phyloP scores from a whole-genome alignment of 495 filamentous ascomycete genomes.

The Niebla homalea region DNA sequence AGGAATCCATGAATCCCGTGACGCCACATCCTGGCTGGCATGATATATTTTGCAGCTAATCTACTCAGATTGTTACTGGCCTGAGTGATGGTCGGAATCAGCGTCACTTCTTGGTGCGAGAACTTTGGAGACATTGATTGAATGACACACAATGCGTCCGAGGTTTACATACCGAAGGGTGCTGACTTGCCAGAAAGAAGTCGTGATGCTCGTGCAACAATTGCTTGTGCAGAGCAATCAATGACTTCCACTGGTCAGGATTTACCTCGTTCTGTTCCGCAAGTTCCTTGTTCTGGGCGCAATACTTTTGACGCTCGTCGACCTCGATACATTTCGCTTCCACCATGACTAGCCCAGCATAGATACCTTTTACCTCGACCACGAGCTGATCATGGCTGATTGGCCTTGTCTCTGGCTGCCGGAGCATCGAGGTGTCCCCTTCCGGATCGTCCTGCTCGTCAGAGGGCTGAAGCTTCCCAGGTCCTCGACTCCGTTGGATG shows the following conservation, averaged over 20 bases:
- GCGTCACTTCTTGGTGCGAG: too few relatives aligned
- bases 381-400: conserved; percentile 64
- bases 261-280: conserved; percentile 17
- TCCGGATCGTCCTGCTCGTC: conserved; percentile 1
- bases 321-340: conserved; percentile 37
- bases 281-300: conserved; percentile 21
- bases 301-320: conserved; percentile 20
- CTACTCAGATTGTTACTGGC: conserved; percentile 25
- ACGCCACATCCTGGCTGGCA: conserved; percentile 38
- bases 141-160: too few relatives aligned
- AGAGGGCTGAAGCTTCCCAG: too few relatives aligned
- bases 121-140: too few relatives aligned
- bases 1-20: conserved; percentile 38
- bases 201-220: conserved; percentile 32
- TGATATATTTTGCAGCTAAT: conserved; percentile 30
- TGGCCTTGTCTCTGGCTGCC: conserved; percentile 51
- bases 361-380: conserved; percentile 32
- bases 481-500: too few relatives aligned
- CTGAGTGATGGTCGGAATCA: too few relatives aligned
- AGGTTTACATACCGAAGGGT: conserved; percentile 20
- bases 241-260: conserved; percentile 32
- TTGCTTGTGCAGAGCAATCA: conserved; percentile 31
- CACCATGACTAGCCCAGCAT: conserved; percentile 34
- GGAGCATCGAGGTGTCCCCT: conserved; percentile 21
- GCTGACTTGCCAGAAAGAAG: conserved; percentile 36